Base-by-base conservation (phyloP, 768 basidiomycete species). In the Phylloporus scabripes region DNA sequence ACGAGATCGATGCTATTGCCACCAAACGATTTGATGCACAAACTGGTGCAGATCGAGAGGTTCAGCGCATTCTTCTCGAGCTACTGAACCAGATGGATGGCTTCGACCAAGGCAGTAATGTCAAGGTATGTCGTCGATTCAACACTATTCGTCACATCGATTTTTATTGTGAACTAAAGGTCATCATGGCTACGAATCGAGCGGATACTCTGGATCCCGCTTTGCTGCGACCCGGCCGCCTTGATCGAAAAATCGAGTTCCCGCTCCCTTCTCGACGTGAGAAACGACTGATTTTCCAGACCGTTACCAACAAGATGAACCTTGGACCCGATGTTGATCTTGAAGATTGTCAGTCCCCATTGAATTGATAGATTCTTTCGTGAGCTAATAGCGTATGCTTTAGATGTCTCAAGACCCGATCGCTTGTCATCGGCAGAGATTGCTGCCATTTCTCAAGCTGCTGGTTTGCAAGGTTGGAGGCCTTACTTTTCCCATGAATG, bases 11-110 rank as follows among this genome's bases (percentile, higher is more conserved):
- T 58, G 95, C 96, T 17, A 99, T 99, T 66, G 96, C 96, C 3
- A 98, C 96, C 32, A 99, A 99, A 70, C 92, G 95, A 64, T 99
- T 99, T 70, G 96, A 98, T 63, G 96, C 96, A 6, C 96, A 99
- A 67, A 98, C 96, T 0, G 96, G 96, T 62, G 96, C 96, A 9
- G 96, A 99, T 71, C 80, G 96, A 52, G 96, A 99, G 72, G 96
- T 99, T 5, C 96, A 99, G 69, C 91, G 96, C 70, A 98, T 99
- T 62, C 69, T 99, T 55, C 82, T 99, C 11, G 96, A 99, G 69
- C 73, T 99, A 48, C 76, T 99, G 51, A 98, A 95, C 65, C 96
- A 99, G 64, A 99, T 99, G 96, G 96, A 99, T 61, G 96, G 96
- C 55, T 99, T 99, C 69, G 96, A 99, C 70, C 96, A 99, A 68